Evolutionary conservation across 345 rosid species (phyloP), one percentile per base, ranked within the genome.

Genomic region (Melaleuca quinquenervia): DNA sequence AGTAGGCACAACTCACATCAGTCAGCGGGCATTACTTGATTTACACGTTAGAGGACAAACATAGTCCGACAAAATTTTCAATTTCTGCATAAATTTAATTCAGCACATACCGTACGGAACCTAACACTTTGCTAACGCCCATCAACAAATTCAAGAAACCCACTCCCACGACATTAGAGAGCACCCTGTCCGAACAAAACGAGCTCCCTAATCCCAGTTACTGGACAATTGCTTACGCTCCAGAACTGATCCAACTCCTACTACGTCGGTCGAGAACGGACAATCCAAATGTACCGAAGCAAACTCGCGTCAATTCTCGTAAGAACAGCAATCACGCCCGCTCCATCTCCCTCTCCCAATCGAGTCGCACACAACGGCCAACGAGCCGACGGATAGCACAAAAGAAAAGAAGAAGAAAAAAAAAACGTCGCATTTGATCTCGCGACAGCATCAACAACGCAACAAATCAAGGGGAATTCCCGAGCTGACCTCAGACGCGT

Each of bases 401-500:
- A 70, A 74, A 18, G 9, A 32, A 82, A 50, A 2, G 21, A 9
- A 52, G 52, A 29, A 3, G 8, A 50, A 9, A 84, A 32, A 27
- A 85, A 15, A 56, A 56, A 10, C 12, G 11, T 41, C 76, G 50
- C 55, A 64, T 26, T 41, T 49, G 44, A 54, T 50, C 45, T 54
- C 60, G 53, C 54, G 8, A 82, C 60, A 32, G 29, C 60, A 50
- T 13, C 36, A 11, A 24, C 11, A 27, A 54, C 49, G 36, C 55
- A 12, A 41, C 54, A 13, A 48, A 45, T 21, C 82, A 62, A 8
- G 32, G 82, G 89, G 55, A 70, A n/a, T 7, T 85, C 51, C 49
- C 52, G 55, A 82, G 88, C 94, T 90, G 86, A 95, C 99, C 99
- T 93, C 70, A 96, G 92, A 89, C 99, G 99, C 87, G 99, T 98